Evolutionary conservation across 176 grass and related monocot genomes (phyloP), one percentile per base, ranked within the genome.

Genomic region (Secale cereale): DNA sequence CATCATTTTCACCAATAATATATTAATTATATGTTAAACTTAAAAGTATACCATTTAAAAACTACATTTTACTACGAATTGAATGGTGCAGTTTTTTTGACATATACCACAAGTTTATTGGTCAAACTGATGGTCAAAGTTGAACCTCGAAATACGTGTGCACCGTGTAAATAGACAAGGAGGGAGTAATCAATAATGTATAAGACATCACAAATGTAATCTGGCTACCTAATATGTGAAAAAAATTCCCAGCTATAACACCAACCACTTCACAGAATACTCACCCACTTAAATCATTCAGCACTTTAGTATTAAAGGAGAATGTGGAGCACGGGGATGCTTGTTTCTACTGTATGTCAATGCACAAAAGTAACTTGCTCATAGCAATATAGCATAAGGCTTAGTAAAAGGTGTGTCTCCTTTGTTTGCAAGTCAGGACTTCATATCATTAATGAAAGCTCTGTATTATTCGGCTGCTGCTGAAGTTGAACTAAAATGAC

Each of bases 311-410:
- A 4, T 78, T 36, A 27, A 61, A 61, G 20, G 33, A 26, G 32
- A 59, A 59, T 59, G 32, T 39, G n/a, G 57, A 39, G 54, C 33
- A 35, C n/a, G 30, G 8, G 13, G 32, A 39, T 78, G 13, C 56
- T 78, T n/a, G 14, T 61, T 61, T 62, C 56, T 78, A 78, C 76
- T 37, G 33, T 78, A 61, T 61, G 60, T 13, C 9, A 61, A 78
- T 59, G 30, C 32, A 23, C 17, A 13, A 25, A 61, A 60, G 31
- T 78, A 78, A 39, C 57, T 78, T 61, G 56, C 31, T 78, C 46
- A 48, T 48, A 48, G 46, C 46, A 48, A 48, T 62, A 40, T 26
- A 60, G 6, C 74, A 77, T 73, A 73, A 27, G 29, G 30, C 76
- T 57, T 36, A 62, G n/a, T 37, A 78, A 36, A 35, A 78, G 56